phyloP scores from a whole-genome alignment of 2,329 filamentous ascomycete genomes.

The Coniochaeta prunicola region DNA sequence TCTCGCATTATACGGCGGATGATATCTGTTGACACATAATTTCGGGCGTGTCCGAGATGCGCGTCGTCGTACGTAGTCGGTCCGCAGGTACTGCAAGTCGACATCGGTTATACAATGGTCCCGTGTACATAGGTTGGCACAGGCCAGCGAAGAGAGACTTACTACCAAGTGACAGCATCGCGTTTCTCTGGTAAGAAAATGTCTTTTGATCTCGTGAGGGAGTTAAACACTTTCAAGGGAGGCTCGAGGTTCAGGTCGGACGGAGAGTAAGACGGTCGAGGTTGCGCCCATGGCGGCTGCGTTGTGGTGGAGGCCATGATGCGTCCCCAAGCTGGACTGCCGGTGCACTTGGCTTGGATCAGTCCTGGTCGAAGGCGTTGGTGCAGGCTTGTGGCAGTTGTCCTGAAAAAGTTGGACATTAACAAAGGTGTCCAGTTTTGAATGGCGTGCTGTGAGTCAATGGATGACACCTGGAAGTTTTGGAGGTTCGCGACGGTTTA shows the following conservation, averaged over 20 bases:
- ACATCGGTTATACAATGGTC: neutral
- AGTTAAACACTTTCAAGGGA: conserved; percentile 1
- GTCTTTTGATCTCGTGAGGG: conserved; percentile 1
- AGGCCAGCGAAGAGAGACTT: neutral
- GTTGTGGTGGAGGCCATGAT: neutral
- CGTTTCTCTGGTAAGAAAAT: neutral
- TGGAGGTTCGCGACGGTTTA: neutral
- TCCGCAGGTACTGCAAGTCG: conserved; percentile 50
- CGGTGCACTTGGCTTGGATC: neutral
- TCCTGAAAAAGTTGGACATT: conserved; percentile 1
- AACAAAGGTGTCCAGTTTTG: neutral
- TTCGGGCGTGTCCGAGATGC: conserved; percentile 74
- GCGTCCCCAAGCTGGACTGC: neutral
- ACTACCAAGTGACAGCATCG: conserved; percentile 2
- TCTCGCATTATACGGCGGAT: conserved; percentile 74
- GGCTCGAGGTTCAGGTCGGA: neutral
- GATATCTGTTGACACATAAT: conserved; percentile 88
- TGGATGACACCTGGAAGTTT: neutral
- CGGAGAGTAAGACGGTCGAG: neutral
- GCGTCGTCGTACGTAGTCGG: conserved; percentile 77
- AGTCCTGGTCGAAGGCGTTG: neutral
- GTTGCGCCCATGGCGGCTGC: conserved; percentile 1
- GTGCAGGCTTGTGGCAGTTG: neutral
- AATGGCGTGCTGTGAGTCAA: neutral
- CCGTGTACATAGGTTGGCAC: neutral